Percentiles rank a stretch among this genome's conserved stretches.
phyloP scores from a whole-genome alignment of 2,329 filamentous ascomycete genomes.

The Intubia oerlemansii region DNA sequence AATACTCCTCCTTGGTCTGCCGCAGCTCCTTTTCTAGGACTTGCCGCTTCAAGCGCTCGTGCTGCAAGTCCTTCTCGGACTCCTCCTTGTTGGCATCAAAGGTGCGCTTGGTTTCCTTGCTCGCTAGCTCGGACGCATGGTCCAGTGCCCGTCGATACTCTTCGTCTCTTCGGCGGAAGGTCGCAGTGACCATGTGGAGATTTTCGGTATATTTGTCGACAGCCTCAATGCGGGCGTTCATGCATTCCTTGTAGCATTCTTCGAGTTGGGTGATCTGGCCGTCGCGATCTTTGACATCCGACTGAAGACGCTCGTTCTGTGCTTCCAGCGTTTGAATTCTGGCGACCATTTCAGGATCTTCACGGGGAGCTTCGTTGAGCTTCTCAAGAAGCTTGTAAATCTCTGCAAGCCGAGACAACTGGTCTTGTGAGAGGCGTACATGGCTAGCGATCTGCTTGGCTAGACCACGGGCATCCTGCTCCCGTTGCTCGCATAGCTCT shows the following conservation, averaged over 20 bases:
- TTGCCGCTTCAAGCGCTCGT: conserved; percentile 5
- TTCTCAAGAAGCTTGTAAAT: background rate
- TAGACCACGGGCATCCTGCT: conserved; percentile 1
- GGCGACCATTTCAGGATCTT: conserved; percentile 1
- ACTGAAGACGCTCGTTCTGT: background rate
- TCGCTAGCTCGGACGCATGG: conserved; percentile 1
- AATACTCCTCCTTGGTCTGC: conserved; percentile 2
- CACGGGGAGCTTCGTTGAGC: background rate
- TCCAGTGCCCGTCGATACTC: conserved; percentile 4
- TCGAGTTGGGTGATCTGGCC: conserved; percentile 3
- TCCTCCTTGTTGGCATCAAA: conserved; percentile 4
- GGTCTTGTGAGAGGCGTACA: background rate
- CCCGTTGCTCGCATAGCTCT: conserved; percentile 2
- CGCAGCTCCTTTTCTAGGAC: conserved; percentile 5
- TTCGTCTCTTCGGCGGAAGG: conserved; percentile 3
- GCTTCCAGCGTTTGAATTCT: conserved; percentile 1
- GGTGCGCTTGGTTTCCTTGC: conserved; percentile 1
- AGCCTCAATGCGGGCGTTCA: background rate
- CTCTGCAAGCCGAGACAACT: background rate
- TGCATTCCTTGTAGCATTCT: conserved; percentile 2
- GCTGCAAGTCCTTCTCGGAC: conserved; percentile 4
- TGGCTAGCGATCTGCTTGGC: conserved; percentile 1
- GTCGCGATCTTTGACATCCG: conserved; percentile 3
- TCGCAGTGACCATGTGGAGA: conserved; percentile 2
- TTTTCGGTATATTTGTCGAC: conserved; percentile 1